Conservation (phyloP, 208 protist genomes). For the Naegleria gruberi region DNA sequence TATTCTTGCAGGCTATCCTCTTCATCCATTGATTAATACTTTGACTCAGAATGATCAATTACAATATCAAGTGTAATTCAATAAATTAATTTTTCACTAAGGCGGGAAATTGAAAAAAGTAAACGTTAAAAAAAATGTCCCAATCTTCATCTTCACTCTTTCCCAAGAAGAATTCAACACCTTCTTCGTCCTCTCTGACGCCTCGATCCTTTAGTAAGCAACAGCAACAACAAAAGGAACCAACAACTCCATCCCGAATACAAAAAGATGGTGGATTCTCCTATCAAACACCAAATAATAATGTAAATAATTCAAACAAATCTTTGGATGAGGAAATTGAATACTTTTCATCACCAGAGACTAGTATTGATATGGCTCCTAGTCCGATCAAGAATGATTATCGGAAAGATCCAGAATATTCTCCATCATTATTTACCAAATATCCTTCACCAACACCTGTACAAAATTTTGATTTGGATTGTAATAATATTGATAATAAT, state of each 20-base stretch:
- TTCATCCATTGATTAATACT: neutral
- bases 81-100: too few relatives aligned
- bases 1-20: neutral
- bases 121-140: too few relatives aligned
- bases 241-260: too few relatives aligned
- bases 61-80: neutral
- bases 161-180: too few relatives aligned
- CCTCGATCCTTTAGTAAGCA: too few relatives aligned
- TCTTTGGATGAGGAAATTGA: neutral
- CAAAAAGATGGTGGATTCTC: too few relatives aligned
- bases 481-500: neutral
- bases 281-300: too few relatives aligned
- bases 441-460: neutral
- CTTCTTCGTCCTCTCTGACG: too few relatives aligned
- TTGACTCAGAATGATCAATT: neutral
- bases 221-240: too few relatives aligned
- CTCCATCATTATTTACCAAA: neutral
- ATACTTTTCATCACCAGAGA: neutral
- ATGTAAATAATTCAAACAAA: too few relatives aligned
- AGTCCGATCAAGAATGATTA: neutral
- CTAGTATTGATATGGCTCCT: neutral
- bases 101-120: too few relatives aligned
- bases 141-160: too few relatives aligned
- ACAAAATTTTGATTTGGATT: neutral
- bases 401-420: neutral